phyloP scores from a whole-genome alignment of 768 basidiomycete species.

The Mycena kentingensis region DNA sequence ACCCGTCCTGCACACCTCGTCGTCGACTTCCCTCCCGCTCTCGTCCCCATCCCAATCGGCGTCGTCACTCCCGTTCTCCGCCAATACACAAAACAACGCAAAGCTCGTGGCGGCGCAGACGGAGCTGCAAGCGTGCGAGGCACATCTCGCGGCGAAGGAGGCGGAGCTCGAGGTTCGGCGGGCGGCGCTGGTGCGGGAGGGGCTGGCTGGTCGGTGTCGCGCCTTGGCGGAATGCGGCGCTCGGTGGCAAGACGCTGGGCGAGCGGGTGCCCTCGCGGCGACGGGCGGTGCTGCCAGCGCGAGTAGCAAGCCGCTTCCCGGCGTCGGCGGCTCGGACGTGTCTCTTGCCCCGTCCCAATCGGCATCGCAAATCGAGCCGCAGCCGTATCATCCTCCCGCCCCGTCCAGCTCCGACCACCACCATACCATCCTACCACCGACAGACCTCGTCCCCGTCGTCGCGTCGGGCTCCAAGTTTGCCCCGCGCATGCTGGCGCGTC shows the following conservation, averaged over 20 bases:
- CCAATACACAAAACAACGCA: conserved; percentile 6
- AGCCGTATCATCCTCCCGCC: conserved; percentile 18
- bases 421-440: conserved; percentile 45
- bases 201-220: conserved; percentile 60
- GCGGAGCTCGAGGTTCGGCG: conserved; percentile 57
- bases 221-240: conserved; percentile 72
- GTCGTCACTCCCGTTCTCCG: conserved; percentile 32
- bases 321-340: conserved; percentile 46
- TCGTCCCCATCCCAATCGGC: conserved; percentile 22
- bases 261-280: conserved; percentile 40
- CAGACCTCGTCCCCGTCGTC: conserved; percentile 50
- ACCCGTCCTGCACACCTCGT: conserved; percentile 36
- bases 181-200: conserved; percentile 57
- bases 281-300: conserved; percentile 5
- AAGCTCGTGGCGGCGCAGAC: conserved; percentile 71
- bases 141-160: conserved; percentile 71
- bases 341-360: conserved; percentile 77
- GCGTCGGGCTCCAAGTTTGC: conserved; percentile 23
- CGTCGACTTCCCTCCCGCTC: conserved; percentile 48
- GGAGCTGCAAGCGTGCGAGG: conserved; percentile 82
- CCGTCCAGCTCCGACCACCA: conserved; percentile 12
- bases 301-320: conserved; percentile 30
- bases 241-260: conserved; percentile 69
- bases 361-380: conserved; percentile 57
- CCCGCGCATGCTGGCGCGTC: conserved; percentile 29